Evolutionary conservation across 2,329 filamentous ascomycete genomes (phyloP), one percentile per base, ranked within the genome.

Genomic region (Sporothrix mexicana): DNA sequence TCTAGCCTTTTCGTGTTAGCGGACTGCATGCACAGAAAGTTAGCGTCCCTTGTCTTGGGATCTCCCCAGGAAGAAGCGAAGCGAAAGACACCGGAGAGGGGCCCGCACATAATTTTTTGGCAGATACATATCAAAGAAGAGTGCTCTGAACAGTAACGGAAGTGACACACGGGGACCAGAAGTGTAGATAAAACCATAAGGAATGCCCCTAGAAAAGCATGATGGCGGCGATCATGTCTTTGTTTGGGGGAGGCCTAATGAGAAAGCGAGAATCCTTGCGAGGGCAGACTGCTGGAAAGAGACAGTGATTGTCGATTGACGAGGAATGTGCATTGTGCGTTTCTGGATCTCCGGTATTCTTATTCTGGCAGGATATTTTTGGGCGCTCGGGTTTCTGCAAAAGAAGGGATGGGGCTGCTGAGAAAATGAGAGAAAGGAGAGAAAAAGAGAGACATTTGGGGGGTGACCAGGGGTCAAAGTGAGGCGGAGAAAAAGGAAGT

Each of bases 401-500:
- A n/a, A 20, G 36, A 20, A 9, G 59, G 36, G 59, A 64, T 45
- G 36, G 59, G 36, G 59, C 59, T 45, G 57, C 57, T 61, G 59
- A 45, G 20, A 64, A 15, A 12, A n/a, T 13, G 17, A 64, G n/a
- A 45, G 10, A 45, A 6, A 53, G 7, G 51, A 53, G n/a, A 53
- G 8, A 53, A 51, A n/a, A 53, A 20, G 20, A 17, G 20, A 20
- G 51, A 20, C 51, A 53, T 36, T 30, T 4, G 10, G 17, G 10
- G 17, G 36, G 30, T 13, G 17, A n/a, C 0, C 59, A 45, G 59
- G 59, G 59, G 2, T 64, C 36, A 23, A 45, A 64, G 36, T 45
- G 59, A 64, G 41, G 41, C 36, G 59, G 59, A 4, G n/a, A 7
- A 20, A 62, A 43, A 13, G 13, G 10, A 62, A 43, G 57, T 36